phyloP scores from a whole-genome alignment of 2,329 filamentous ascomycete species.

The Huntiella savannae region DNA sequence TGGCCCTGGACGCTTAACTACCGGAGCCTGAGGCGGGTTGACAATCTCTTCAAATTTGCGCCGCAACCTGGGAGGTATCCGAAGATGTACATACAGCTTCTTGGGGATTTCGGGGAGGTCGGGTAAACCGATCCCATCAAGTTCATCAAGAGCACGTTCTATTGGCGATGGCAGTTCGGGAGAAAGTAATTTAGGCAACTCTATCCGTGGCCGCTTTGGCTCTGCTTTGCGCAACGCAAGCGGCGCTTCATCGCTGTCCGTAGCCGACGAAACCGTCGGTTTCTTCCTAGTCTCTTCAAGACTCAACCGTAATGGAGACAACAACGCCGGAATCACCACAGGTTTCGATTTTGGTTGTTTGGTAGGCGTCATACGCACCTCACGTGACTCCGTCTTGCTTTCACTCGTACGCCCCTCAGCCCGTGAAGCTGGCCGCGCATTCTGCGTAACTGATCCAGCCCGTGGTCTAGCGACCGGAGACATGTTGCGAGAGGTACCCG shows the following conservation, averaged over 20 bases:
- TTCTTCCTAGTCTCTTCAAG: slow-evolving; percentile 5
- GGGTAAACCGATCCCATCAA: slow-evolving; percentile 8
- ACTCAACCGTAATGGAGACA: slow-evolving; percentile 31
- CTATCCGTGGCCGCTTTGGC: slow-evolving; percentile 13
- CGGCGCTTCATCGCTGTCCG: not conserved
- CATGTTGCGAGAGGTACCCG: slow-evolving; percentile 14
- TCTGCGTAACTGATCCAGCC: slow-evolving; percentile 25
- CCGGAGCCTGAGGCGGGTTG: not conserved
- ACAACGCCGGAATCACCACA: slow-evolving; percentile 27
- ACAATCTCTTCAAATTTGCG: slow-evolving; percentile 6
- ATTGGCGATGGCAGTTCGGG: slow-evolving; percentile 35
- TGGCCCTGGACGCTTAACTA: slow-evolving; percentile 3
- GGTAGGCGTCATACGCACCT: too few relatives aligned
- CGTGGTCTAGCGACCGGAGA: slow-evolving; percentile 18
- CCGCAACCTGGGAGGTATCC: not conserved
- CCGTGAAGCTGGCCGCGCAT: slow-evolving; percentile 13
- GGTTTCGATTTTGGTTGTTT: slow-evolving; percentile 17
- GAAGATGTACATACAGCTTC: slow-evolving; percentile 3
- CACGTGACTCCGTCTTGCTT: too few relatives aligned
- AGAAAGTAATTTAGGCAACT: slow-evolving; percentile 29
- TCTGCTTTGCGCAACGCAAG: not conserved
- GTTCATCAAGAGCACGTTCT: slow-evolving; percentile 24
- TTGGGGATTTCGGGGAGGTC: not conserved
- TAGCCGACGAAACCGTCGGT: not conserved
- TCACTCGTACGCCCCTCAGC: not conserved